Evolutionary conservation across 2,329 filamentous ascomycete species (phyloP).

Genomic region (Teratosphaeriaceae sp.): DNA sequence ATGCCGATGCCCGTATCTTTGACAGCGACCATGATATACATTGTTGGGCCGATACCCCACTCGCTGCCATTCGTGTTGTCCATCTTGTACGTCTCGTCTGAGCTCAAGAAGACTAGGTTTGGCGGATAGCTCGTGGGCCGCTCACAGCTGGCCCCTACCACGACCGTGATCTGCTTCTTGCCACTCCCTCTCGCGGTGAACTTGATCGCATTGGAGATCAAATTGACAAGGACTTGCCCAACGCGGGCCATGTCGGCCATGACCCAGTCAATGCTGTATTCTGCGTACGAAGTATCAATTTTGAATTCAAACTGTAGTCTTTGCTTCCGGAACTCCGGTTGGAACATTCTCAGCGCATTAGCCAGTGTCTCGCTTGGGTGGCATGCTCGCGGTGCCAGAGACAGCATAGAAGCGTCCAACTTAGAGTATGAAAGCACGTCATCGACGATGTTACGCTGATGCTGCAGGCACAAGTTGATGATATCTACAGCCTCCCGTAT

Average conservation of each 20-base stretch:
- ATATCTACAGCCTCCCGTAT: constrained; percentile 26
- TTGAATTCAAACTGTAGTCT: constrained; percentile 23
- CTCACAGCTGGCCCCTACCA: constrained; percentile 20
- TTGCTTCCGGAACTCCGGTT: constrained; percentile 27
- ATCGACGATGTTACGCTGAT: constrained; percentile 37
- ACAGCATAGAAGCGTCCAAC: constrained; percentile 27
- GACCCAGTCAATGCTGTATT: constrained; percentile 17
- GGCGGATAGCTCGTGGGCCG: constrained; percentile 38
- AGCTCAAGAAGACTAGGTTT: constrained; percentile 38
- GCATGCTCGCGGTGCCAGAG: constrained; percentile 20
- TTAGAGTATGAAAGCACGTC: constrained; percentile 34
- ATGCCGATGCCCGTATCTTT: constrained; percentile 41
- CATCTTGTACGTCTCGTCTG: constrained; percentile 32
- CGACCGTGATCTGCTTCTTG: constrained; percentile 20
- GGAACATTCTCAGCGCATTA: constrained; percentile 29
- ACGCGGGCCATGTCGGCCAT: constrained; percentile 25
- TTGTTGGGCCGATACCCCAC: constrained; percentile 33
- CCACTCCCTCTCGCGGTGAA: constrained; percentile 24
- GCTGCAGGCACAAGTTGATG: constrained; percentile 37
- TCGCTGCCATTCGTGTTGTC: constrained; percentile 36
- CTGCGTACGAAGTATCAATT: constrained; percentile 22
- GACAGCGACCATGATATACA: constrained; percentile 41
- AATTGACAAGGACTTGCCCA: constrained; percentile 27
- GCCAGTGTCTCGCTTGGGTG: constrained; percentile 24
- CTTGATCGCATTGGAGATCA: constrained; percentile 28